Conservation (phyloP, 129 eudicot genomes). For the Solidago caesia region DNA sequence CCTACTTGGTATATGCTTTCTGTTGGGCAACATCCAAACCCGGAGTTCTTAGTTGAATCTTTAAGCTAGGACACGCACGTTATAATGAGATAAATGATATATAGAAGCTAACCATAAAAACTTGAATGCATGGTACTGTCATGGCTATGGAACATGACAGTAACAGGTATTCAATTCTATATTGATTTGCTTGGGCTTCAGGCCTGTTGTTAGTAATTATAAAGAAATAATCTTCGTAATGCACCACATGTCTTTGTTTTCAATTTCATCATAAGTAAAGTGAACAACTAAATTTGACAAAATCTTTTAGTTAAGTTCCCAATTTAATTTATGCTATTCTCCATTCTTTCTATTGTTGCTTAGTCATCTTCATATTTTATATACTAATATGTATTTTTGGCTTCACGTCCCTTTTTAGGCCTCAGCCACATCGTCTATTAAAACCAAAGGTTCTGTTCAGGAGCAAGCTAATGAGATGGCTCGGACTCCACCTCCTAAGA, state of each 20-base stretch:
- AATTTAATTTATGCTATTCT: constrained; percentile 15
- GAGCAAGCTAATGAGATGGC: constrained; percentile 59
- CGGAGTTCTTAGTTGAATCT: too few species aligned
- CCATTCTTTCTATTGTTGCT: constrained; percentile 1
- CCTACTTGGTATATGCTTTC: too few species aligned
- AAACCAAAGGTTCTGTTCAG: constrained; percentile 42
- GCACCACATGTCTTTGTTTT: background rate
- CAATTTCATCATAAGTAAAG: background rate
- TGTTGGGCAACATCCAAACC: too few species aligned
- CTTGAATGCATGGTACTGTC: too few species aligned
- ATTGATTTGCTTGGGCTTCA: background rate
- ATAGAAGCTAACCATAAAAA: too few species aligned
- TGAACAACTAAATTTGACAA: background rate
- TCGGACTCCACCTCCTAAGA: constrained; percentile 59
- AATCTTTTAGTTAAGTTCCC: background rate
- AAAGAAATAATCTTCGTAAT: background rate
- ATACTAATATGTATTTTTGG: constrained; percentile 10
- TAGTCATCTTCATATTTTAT: constrained; percentile 3
- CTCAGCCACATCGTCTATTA: constrained; percentile 39
- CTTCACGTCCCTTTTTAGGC: constrained; percentile 39
- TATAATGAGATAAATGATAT: too few species aligned
- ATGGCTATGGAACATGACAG: too few species aligned
- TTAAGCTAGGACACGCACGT: too few species aligned
- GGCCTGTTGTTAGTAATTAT: background rate
- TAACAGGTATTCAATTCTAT: background rate